Percentiles rank a stretch among this genome's conserved stretches.
phyloP scores from a whole-genome alignment of 2,329 filamentous ascomycete genomes.

The Colletotrichum shisoi region DNA sequence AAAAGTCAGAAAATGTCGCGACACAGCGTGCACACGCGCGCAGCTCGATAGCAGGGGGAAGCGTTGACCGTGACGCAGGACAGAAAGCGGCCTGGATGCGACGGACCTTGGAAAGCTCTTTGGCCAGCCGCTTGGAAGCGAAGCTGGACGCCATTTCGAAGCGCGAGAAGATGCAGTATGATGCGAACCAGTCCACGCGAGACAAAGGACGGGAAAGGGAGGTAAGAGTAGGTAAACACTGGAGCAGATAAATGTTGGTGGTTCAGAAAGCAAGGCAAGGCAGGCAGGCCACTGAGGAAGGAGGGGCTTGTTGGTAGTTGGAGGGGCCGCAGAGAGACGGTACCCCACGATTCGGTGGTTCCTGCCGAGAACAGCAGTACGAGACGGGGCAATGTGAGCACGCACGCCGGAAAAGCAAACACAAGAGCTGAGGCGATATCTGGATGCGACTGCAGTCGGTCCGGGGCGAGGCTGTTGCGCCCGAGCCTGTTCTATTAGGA shows the following conservation, averaged over 20 bases:
- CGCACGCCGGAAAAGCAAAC: background rate
- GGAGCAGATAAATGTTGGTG: conserved; percentile 13
- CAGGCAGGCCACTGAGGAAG: conserved; percentile 13
- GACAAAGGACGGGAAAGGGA: background rate
- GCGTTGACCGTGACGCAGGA: conserved; percentile 1
- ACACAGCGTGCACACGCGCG: conserved; percentile 6
- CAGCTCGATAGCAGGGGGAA: conserved; percentile 8
- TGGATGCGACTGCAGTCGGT: background rate
- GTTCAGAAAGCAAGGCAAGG: conserved; percentile 13
- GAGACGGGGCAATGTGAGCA: background rate
- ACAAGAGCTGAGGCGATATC: background rate
- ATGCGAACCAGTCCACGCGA: conserved; percentile 4
- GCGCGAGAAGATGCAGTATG: background rate
- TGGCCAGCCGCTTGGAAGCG: conserved; percentile 65
- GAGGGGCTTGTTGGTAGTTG: conserved; percentile 31
- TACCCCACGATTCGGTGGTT: conserved; percentile 38
- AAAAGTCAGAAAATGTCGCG: conserved; percentile 20
- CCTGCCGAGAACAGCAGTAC: conserved; percentile 29
- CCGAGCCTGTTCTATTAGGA: background rate
- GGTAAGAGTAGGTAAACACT: conserved; percentile 9
- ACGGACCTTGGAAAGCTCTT: conserved; percentile 66
- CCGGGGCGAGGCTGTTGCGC: too few species aligned
- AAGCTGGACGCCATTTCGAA: conserved; percentile 54
- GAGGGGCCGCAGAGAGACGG: conserved; percentile 34
- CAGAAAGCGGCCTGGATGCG: conserved; percentile 10